Evolutionary conservation across 805 yeast genomes (phyloP).

Genomic region (Ascoidea rubescens): DNA sequence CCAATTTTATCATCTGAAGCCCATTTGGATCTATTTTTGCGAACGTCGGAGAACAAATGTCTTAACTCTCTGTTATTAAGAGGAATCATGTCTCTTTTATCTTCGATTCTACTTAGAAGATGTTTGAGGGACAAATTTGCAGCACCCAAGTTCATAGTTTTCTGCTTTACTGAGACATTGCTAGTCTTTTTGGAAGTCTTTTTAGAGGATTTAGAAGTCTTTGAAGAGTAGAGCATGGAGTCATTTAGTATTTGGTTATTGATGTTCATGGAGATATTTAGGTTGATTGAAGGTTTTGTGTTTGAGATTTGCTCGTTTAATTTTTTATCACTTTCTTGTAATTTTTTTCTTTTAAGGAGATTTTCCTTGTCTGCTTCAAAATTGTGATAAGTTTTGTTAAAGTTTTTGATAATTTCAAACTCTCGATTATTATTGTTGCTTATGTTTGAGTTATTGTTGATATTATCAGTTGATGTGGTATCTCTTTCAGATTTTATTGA

Average conservation of each 20-base stretch:
- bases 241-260: slow-evolving; percentile 13
- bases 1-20: slow-evolving; percentile 91
- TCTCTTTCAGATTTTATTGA: neutral
- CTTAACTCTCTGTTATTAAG: slow-evolving; percentile 76
- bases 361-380: slow-evolving; percentile 35
- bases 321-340: slow-evolving; percentile 71
- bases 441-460: neutral
- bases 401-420: neutral
- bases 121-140: slow-evolving; percentile 72
- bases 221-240: neutral
- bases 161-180: slow-evolving; percentile 4
- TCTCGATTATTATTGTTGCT: neutral
- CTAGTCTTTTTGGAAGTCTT: slow-evolving; percentile 8
- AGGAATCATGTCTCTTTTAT: slow-evolving; percentile 54
- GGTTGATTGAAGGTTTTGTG: neutral
- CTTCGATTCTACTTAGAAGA: slow-evolving; percentile 63
- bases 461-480: neutral
- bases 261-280: slow-evolving; percentile 17
- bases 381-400: neutral
- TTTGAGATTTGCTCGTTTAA: slow-evolving; percentile 17
- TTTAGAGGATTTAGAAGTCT: neutral
- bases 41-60: slow-evolving; percentile 77
- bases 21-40: slow-evolving; percentile 95
- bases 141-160: slow-evolving; percentile 43
- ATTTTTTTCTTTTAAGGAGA: slow-evolving; percentile 54